Base-by-base conservation (phyloP, 306 rosid species). In the Prunus armeniaca region DNA sequence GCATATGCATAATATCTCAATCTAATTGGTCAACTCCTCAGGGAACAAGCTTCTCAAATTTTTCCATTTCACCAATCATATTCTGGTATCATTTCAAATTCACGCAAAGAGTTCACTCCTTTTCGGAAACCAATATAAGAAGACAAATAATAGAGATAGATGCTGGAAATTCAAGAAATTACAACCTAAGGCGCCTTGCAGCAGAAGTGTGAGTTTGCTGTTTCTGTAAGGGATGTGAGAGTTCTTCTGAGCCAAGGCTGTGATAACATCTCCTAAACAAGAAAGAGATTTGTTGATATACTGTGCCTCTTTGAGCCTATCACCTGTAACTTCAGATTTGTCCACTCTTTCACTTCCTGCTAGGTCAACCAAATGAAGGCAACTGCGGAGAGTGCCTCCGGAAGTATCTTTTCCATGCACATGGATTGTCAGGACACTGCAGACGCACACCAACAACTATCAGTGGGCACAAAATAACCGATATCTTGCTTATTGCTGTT, bases 321-420 rank as follows among this genome's bases (percentile, higher is more conserved):
- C 99, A 76, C 99, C 99, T 1, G 93, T 89, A 47, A 92, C 97
- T 84, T 95, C 97, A 2, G 97, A 95, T 82, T 88, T 90, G 87
- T 95, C 96, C 14, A 95, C 97, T 71, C 97, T 81, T 80, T 95
- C 99, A 18, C 99, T 95, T 83, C 99, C 99, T 4, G 99, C 99
- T 13, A 95, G 93, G 87, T 95, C 99, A 76, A 95, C 92, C 82
- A 95, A 83, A 85, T 95, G 97, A 76, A 95, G 88, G 74, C 97
- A 89, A 74, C 97, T 93, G 32, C 82, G 90, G 65, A 89, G 82
- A 63, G 81, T 63, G 86, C 77, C 87, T 52, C 97, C 93, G 0
- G 92, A 81, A n/a, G 73, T 47, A 79, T 95, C 97, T 82, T 88
- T 89, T 41, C 97, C 99, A 71, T 88, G 84, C 78, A 95, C 90